Conservation (phyloP, 495 filamentous ascomycete species). For the Neurospora sp. region DNA sequence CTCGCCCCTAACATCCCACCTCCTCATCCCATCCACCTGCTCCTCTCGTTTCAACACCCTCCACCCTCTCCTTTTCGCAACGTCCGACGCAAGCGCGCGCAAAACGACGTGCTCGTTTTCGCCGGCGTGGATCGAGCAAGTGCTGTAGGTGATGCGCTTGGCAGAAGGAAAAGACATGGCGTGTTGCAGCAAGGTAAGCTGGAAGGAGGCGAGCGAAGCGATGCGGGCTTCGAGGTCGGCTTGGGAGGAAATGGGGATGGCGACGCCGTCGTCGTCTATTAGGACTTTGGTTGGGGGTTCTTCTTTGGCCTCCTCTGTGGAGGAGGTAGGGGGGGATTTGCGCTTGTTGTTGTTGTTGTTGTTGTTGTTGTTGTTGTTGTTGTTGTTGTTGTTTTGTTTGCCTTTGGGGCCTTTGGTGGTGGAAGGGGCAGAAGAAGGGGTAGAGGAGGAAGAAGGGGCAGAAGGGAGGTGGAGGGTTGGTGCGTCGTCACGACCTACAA, state of each 20-base stretch:
- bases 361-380: conserved; percentile 42
- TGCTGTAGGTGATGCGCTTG: conserved; percentile 73
- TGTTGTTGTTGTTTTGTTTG: conserved; percentile 23
- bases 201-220: conserved; percentile 61
- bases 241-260: conserved; percentile 31
- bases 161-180: conserved; percentile 77
- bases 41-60: conserved; percentile 55
- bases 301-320: conserved; percentile 15
- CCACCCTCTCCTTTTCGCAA: conserved; percentile 67
- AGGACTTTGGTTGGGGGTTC: conserved; percentile 18
- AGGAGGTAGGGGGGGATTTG: conserved; percentile 8
- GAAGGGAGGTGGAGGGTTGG: conserved; percentile 47
- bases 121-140: conserved; percentile 73
- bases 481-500: conserved; percentile 74
- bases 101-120: conserved; percentile 86
- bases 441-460: conserved; percentile 31
- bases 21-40: conserved; percentile 58
- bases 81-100: conserved; percentile 50
- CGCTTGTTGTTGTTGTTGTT: conserved; percentile 37
- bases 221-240: conserved; percentile 47
- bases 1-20: conserved; percentile 63
- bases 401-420: background rate
- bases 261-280: conserved; percentile 40
- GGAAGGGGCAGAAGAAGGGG: conserved; percentile 21
- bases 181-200: conserved; percentile 66